These are phyloP conservation scores for Dioscorea cayenensis DNA, from an alignment of 116 monocot species.

Conservation along the genomic window DNA sequence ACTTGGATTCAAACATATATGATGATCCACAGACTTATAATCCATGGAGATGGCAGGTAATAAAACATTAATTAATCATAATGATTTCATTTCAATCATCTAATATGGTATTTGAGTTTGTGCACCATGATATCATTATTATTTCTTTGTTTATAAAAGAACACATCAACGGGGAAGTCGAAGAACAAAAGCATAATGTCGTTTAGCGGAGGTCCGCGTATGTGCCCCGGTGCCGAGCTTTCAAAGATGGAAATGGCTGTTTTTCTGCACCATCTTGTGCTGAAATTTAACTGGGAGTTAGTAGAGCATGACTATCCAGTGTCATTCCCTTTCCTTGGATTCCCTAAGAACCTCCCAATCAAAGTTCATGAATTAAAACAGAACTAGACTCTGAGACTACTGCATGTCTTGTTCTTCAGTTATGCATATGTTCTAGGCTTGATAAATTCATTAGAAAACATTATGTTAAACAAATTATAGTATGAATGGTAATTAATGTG, in stretches of 20 bases:
- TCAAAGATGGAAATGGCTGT: slow-evolving; percentile 29
- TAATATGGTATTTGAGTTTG: background rate
- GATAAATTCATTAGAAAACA: background rate
- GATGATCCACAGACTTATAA: slow-evolving; percentile 40
- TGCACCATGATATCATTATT: no score
- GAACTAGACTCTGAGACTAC: background rate
- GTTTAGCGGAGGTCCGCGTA: slow-evolving; percentile 32
- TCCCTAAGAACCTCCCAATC: slow-evolving; percentile 2
- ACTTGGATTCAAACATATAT: slow-evolving; percentile 30
- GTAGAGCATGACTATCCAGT: slow-evolving; percentile 32
- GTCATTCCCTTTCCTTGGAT: slow-evolving; percentile 8
- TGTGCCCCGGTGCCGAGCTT: slow-evolving; percentile 38
- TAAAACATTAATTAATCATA: no score
- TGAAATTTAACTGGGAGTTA: slow-evolving; percentile 31
- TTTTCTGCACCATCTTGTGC: slow-evolving; percentile 33
- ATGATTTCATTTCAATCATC: background rate
- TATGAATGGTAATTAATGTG: no score
- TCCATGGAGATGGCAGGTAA: slow-evolving; percentile 51
- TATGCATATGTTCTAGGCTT: background rate
- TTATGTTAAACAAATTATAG: no score
- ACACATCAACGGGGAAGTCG: background rate
- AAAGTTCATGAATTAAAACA: background rate
- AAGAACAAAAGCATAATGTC: slow-evolving; percentile 27
- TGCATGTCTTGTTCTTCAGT: background rate
- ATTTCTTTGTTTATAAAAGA: background rate